phyloP scores from a whole-genome alignment of 768 basidiomycete genomes.

The Epithele typhae region DNA sequence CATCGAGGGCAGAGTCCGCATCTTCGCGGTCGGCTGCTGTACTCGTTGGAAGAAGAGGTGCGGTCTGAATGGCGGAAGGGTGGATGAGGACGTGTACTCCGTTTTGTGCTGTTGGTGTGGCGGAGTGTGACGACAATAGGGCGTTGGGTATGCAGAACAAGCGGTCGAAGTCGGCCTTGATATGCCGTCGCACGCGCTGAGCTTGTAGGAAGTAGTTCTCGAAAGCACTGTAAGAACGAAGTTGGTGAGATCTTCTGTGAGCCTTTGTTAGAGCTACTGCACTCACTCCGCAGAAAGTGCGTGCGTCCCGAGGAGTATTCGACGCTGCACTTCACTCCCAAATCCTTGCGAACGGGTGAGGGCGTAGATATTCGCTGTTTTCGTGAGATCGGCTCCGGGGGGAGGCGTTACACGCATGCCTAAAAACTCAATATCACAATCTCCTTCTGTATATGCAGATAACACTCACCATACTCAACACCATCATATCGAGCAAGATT shows the following conservation, averaged over 20 bases:
- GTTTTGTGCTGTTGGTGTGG: not conserved
- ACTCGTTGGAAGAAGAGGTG: conserved; percentile 49
- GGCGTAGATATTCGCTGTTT: conserved; percentile 58
- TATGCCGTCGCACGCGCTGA: conserved; percentile 65
- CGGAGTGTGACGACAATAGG: conserved; percentile 1
- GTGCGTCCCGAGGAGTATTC: conserved; percentile 87
- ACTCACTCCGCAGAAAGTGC: conserved; percentile 88
- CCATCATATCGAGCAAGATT: conserved; percentile 91
- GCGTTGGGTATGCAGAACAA: conserved; percentile 62
- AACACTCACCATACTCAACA: conserved; percentile 64
- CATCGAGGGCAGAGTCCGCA: conserved; percentile 33
- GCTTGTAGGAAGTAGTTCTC: conserved; percentile 97
- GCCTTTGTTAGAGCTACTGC: not conserved
- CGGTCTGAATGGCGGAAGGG: conserved; percentile 83
- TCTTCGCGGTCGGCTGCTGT: not conserved
- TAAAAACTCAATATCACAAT: conserved; percentile 19
- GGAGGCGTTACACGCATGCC: conserved; percentile 48
- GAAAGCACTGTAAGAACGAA: conserved; percentile 62
- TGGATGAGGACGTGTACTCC: conserved; percentile 82
- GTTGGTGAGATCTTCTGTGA: not conserved
- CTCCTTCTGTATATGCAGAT: not conserved
- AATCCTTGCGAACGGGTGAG: conserved; percentile 66
- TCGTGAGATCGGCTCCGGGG: conserved; percentile 39
- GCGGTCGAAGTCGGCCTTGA: conserved; percentile 69
- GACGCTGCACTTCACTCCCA: conserved; percentile 79